Percentiles rank a stretch among this genome's conserved stretches.
Evolutionary conservation across 176 grass and related monocot species (phyloP).

Genomic region (Oryza officinalis): DNA sequence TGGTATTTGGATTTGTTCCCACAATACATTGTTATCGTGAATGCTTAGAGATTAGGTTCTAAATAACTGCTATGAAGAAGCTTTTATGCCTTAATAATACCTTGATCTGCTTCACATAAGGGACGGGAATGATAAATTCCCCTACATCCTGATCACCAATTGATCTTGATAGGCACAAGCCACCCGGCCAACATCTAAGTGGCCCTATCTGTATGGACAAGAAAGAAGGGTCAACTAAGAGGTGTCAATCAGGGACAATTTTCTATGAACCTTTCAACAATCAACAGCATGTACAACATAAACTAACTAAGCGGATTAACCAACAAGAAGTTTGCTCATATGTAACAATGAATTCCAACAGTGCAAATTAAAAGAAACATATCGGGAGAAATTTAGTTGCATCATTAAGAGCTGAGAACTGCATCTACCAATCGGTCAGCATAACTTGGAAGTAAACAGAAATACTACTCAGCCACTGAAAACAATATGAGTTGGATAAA

Average conservation of each 20-base stretch:
- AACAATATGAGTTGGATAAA: background rate
- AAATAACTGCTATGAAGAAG: background rate
- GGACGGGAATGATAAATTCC: conserved; percentile 95
- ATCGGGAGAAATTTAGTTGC: background rate
- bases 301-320: background rate
- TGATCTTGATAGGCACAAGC: conserved; percentile 96
- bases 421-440: conserved; percentile 5
- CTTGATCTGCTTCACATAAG: conserved; percentile 98
- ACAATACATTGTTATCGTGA: background rate
- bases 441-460: conserved; percentile 7
- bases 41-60: conserved; percentile 1
- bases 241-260: conserved; percentile 1
- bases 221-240: conserved; percentile 2
- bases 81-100: conserved; percentile 34
- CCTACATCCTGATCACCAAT: conserved; percentile 98
- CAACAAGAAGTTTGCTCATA: background rate
- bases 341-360: background rate
- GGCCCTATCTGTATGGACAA: conserved; percentile 71
- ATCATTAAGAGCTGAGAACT: conserved; percentile 15
- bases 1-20: conserved; percentile 27
- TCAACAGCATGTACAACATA: background rate
- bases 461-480: background rate
- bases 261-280: conserved; percentile 17
- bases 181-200: conserved; percentile 97
- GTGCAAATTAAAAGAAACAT: conserved; percentile 17